Conservation (phyloP, 495 filamentous ascomycete genomes). For the Rhypophila decipiens region DNA sequence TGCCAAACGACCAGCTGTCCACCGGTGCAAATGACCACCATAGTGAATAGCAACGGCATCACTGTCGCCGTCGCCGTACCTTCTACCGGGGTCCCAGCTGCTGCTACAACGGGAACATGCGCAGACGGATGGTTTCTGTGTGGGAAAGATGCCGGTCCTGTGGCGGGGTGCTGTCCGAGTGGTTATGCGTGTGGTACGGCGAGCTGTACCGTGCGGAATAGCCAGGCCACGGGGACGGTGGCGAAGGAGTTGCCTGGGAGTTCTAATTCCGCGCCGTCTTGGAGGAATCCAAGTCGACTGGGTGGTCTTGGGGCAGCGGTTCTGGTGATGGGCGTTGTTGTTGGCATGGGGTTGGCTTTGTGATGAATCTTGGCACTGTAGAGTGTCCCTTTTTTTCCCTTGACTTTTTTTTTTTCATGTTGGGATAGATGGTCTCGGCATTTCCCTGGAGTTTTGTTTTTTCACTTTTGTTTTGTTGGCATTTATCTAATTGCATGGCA, state of each 20-base stretch:
- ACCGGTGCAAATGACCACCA: slow-evolving; percentile 49
- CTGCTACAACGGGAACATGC: slow-evolving; percentile 43
- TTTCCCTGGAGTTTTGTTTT: no score
- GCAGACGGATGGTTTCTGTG: slow-evolving; percentile 76
- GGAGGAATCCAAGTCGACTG: background rate
- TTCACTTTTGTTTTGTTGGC: no score
- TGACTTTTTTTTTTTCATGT: no score
- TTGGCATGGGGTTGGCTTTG: no score
- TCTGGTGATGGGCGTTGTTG: background rate
- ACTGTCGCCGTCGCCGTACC: slow-evolving; percentile 66
- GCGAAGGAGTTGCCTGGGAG: slow-evolving; percentile 53
- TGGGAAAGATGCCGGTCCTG: slow-evolving; percentile 41
- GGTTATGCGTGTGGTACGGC: slow-evolving; percentile 65
- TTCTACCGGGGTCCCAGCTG: slow-evolving; percentile 31
- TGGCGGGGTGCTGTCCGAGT: slow-evolving; percentile 71
- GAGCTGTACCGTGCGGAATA: slow-evolving; percentile 54
- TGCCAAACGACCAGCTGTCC: slow-evolving; percentile 59
- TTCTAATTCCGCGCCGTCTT: no score
- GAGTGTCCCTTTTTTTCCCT: no score
- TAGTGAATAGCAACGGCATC: slow-evolving; percentile 52
- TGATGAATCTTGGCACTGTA: no score
- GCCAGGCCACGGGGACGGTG: slow-evolving; percentile 45
- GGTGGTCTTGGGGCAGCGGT: background rate
- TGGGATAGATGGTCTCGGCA: no score
- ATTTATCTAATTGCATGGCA: no score